These are phyloP conservation scores for Oryza officinalis DNA, from an alignment of 176 grass and related monocot genomes.

Conservation along the genomic window DNA sequence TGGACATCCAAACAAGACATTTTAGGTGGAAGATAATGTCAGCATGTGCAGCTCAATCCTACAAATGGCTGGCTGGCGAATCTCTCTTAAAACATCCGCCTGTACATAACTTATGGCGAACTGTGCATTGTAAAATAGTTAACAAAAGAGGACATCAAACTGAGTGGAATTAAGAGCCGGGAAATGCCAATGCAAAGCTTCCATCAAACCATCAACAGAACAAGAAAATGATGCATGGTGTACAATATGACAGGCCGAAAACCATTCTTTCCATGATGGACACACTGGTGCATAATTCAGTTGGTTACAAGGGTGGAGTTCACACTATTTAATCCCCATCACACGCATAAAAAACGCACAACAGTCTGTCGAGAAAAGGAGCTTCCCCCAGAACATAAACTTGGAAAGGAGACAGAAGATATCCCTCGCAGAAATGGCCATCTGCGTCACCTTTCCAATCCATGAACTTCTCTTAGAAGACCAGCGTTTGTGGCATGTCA, in stretches of 20 bases:
- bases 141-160: background rate
- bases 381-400: background rate
- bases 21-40: too few relatives aligned
- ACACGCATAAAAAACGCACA: background rate
- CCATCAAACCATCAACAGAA: background rate
- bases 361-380: background rate
- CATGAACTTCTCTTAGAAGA: constrained; percentile 35
- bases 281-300: constrained; percentile 26
- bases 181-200: background rate
- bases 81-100: too few relatives aligned
- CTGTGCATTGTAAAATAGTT: background rate
- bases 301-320: background rate
- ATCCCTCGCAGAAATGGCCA: background rate
- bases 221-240: background rate
- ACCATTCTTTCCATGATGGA: background rate
- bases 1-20: too few relatives aligned
- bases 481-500: constrained; percentile 74
- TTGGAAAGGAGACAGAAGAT: background rate
- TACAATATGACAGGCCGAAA: background rate
- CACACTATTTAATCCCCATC: background rate
- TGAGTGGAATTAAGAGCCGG: background rate
- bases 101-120: too few relatives aligned
- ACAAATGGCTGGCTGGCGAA: too few relatives aligned
- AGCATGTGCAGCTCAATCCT: too few relatives aligned
- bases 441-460: background rate